Evolutionary conservation across 192 early-diverging fungal genomes (phyloP), one percentile per base, ranked within the genome.

Genomic region (Podochytrium sp.): DNA sequence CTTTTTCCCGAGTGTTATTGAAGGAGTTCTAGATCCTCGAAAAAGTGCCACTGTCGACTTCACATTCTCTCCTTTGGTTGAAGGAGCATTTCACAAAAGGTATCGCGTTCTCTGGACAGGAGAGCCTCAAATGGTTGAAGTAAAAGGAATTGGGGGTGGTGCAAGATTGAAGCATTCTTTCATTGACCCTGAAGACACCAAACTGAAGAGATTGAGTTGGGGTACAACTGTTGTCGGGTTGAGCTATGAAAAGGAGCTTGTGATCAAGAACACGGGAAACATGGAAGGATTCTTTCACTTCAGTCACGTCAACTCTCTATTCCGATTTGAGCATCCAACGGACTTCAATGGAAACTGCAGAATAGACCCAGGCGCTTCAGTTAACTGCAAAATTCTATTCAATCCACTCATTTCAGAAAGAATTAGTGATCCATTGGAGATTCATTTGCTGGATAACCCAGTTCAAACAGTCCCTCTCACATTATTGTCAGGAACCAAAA

Each of bases 91-190:
- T 66, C 47, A 40, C 2, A 70, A 72, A 35, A 62, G 64, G 39
- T 78, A 78, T 63, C 59, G 73, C n/a, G 14, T 87, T 32, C 32
- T 53, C 2, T 87, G 86, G 86, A 83, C 73, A 27, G 78, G 81
- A 23, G 83, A 82, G 0, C 84, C 86, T 4, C 37, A 76, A 5
- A 25, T 78, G 20, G 27, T 87, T 27, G 72, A 80, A 43, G 39
- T 80, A n/a, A 79, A 74, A 38, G 86, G 84, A 16, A 65, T 53
- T 53, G 86, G 86, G 10, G 86, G 86, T 25, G 80, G 82, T n/a
- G 79, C 71, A 14, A 58, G 81, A 53, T 78, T 85, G 39, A 80
- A 85, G 43, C 56, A 75, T 32, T 33, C 47, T 20, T 85, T 75
- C 53, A 16, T 75, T 25, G 70, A 68, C 10, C 65, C 66, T 38